Conservation (phyloP, 345 rosid species). For the Lumnitzera littorea region DNA sequence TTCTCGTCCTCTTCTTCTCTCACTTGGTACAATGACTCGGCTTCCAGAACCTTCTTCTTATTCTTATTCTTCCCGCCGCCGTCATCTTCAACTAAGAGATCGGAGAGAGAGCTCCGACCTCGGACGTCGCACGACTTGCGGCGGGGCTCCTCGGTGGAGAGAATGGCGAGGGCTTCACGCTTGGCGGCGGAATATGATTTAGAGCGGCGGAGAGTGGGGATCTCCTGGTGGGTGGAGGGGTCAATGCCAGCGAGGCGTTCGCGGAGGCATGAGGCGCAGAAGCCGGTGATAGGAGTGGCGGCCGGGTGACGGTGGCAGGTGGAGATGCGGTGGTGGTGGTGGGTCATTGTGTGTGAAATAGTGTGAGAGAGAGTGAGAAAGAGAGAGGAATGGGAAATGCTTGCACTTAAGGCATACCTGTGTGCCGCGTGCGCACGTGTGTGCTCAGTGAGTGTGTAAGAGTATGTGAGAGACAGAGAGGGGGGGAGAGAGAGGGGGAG, state of each 20-base stretch:
- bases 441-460: too few species aligned
- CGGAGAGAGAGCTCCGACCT: slow-evolving; percentile 29
- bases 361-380: slow-evolving; percentile 46
- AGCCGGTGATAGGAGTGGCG: slow-evolving; percentile 41
- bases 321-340: slow-evolving; percentile 23
- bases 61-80: not conserved
- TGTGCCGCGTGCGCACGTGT: too few species aligned
- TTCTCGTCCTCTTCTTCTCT: slow-evolving; percentile 10
- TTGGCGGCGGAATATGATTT: slow-evolving; percentile 38
- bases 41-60: not conserved
- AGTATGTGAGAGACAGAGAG: too few species aligned
- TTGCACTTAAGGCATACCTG: too few species aligned
- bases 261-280: slow-evolving; percentile 74
- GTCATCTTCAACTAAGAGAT: slow-evolving; percentile 37
- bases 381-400: slow-evolving; percentile 3
- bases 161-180: slow-evolving; percentile 17
- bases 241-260: slow-evolving; percentile 64
- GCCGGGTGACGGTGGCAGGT: slow-evolving; percentile 58
- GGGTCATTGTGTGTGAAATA: slow-evolving; percentile 35
- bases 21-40: slow-evolving; percentile 10
- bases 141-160: slow-evolving; percentile 32
- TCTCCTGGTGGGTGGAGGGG: slow-evolving; percentile 25
- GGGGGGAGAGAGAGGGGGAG: too few species aligned
- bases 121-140: slow-evolving; percentile 53
- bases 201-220: slow-evolving; percentile 44